Evolutionary conservation across 2,329 filamentous ascomycete species (phyloP).

Genomic region (Periconia sp.): DNA sequence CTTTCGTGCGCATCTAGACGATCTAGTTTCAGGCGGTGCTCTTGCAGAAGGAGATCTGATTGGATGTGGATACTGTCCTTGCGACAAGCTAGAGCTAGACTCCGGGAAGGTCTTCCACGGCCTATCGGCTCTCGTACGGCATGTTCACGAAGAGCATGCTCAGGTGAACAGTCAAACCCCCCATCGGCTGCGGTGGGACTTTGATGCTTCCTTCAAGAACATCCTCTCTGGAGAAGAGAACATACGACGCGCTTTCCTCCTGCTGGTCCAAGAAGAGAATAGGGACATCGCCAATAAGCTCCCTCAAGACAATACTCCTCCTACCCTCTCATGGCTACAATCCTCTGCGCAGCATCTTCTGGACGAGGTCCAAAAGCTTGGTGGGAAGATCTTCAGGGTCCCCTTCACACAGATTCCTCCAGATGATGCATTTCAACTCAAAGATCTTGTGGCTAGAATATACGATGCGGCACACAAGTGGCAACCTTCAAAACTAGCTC

Average conservation of each 20-base stretch:
- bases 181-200: conserved; percentile 1
- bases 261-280: not conserved
- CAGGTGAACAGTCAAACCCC: not conserved
- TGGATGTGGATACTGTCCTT: conserved; percentile 8
- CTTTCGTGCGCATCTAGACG: not conserved
- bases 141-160: conserved; percentile 6
- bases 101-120: conserved; percentile 5
- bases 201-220: conserved; percentile 9
- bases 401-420: not conserved
- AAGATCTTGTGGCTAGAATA: not conserved
- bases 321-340: conserved; percentile 1
- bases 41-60: conserved; percentile 3
- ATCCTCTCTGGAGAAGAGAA: conserved; percentile 1
- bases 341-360: not conserved
- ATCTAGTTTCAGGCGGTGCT: not conserved
- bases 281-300: not conserved
- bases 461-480: conserved; percentile 6
- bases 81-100: not conserved
- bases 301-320: not conserved
- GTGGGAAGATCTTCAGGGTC: not conserved
- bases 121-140: not conserved
- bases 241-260: not conserved
- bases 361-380: not conserved
- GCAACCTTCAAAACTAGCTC: conserved; percentile 1
- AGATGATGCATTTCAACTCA: not conserved